A percentile compares a stretch with the other conserved stretches of the same genome.
These are phyloP conservation scores for Furcasterigmium furcatum DNA, from an alignment of 2,329 filamentous ascomycete genomes.

Conservation along the genomic window DNA sequence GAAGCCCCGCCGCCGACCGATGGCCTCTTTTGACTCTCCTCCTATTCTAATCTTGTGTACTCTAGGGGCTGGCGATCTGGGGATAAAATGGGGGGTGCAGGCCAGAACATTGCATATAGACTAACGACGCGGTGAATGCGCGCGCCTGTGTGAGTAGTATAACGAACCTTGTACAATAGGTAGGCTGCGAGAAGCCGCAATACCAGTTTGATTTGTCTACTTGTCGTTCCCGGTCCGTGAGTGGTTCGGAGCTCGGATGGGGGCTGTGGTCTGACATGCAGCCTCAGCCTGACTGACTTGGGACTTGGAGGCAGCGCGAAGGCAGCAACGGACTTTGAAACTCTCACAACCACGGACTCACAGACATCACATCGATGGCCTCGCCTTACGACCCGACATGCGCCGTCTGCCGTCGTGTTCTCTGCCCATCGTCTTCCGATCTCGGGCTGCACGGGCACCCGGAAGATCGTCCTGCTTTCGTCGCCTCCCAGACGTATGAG, in stretches of 20 bases:
- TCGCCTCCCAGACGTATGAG: neutral
- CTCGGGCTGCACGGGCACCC: no score
- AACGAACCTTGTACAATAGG: constrained; percentile 14
- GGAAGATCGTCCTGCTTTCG: no score
- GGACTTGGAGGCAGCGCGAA: no score
- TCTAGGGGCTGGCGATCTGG: constrained; percentile 7
- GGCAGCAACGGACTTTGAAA: no score
- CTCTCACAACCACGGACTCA: no score
- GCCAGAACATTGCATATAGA: constrained; percentile 11
- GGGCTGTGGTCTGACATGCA: no score
- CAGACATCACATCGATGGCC: no score
- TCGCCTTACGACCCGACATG: no score
- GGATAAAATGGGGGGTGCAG: neutral
- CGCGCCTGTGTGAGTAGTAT: constrained; percentile 8
- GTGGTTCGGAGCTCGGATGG: no score
- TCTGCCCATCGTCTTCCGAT: neutral
- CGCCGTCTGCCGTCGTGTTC: neutral
- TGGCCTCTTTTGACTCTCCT: constrained; percentile 2
- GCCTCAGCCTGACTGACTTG: no score
- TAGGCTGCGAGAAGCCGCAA: constrained; percentile 10
- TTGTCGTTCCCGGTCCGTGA: no score
- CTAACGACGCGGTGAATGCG: constrained; percentile 7
- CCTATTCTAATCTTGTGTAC: constrained; percentile 11
- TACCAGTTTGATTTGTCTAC: neutral
- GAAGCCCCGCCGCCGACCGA: neutral